Percentiles rank a stretch among this genome's conserved stretches.
These are phyloP conservation scores for Pythium guiyangense DNA, from an alignment of 352 stramenopile genomes.

Conservation along the genomic window DNA sequence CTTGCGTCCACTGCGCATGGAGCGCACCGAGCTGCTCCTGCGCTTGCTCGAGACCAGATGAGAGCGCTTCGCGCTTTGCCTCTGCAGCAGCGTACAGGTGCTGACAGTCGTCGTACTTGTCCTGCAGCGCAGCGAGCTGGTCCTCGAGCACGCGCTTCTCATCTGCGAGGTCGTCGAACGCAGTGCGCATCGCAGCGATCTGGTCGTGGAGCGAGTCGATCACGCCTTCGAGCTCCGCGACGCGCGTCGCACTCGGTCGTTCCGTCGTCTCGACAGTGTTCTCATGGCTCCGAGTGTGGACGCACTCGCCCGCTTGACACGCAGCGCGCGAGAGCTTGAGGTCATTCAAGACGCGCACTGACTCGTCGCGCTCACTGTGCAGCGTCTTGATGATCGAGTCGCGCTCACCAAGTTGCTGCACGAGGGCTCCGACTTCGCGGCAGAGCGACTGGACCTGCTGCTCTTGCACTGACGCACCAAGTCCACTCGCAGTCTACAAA, in stretches of 20 bases:
- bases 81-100: conserved; percentile 39
- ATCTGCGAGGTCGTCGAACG: conserved; percentile 2
- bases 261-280: conserved; percentile 7
- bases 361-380: conserved; percentile 45
- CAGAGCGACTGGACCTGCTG: conserved; percentile 52
- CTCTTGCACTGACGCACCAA: conserved; percentile 28
- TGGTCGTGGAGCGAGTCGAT: conserved; percentile 8
- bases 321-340: conserved; percentile 31
- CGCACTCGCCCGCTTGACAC: conserved; percentile 3
- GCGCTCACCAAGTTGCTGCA: conserved; percentile 49
- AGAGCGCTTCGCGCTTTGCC: conserved; percentile 32
- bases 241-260: conserved; percentile 10
- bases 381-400: conserved; percentile 57
- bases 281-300: neutral
- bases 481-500: neutral
- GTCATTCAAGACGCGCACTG: conserved; percentile 31
- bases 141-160: conserved; percentile 15
- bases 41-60: conserved; percentile 35
- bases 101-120: conserved; percentile 40
- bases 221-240: conserved; percentile 10
- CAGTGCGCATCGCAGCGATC: neutral
- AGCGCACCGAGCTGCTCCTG: conserved; percentile 49
- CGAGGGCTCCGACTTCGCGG: conserved; percentile 46
- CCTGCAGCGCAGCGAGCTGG: conserved; percentile 19
- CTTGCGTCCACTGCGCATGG: conserved; percentile 54